Evolutionary conservation across 768 basidiomycete genomes (phyloP).

Genomic region (Termitomyces eurrhizus): DNA sequence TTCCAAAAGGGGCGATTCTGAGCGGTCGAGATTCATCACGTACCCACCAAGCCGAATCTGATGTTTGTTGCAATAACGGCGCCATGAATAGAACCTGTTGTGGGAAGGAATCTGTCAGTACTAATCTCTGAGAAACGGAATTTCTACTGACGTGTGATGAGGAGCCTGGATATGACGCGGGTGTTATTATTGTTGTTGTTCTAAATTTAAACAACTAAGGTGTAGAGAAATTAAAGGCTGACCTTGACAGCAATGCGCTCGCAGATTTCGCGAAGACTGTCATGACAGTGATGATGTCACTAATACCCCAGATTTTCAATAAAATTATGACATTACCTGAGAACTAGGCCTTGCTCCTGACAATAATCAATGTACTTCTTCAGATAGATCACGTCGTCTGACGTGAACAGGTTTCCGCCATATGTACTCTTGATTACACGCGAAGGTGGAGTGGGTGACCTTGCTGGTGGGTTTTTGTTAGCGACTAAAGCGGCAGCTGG

Average conservation of each 20-base stretch:
- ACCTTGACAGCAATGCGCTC: constrained; percentile 85
- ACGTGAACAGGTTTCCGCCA: constrained; percentile 83
- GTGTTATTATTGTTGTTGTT: not conserved
- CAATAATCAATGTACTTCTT: constrained; percentile 91
- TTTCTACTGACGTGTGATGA: constrained; percentile 71
- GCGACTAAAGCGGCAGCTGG: constrained; percentile 64
- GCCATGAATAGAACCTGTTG: constrained; percentile 85
- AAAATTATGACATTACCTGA: constrained; percentile 45
- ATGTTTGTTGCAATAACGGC: constrained; percentile 89
- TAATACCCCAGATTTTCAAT: not conserved
- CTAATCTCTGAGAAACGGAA: not conserved
- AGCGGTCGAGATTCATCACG: constrained; percentile 63
- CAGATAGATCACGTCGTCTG: constrained; percentile 78
- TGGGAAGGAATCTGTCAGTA: constrained; percentile 1
- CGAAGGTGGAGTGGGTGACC: constrained; percentile 81
- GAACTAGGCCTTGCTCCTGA: constrained; percentile 79
- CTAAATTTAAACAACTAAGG: constrained; percentile 1
- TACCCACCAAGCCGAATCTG: constrained; percentile 88
- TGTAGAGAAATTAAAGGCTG: constrained; percentile 5
- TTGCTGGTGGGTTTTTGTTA: constrained; percentile 64
- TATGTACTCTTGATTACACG: constrained; percentile 87
- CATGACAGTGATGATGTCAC: constrained; percentile 3
- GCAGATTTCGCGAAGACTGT: constrained; percentile 76
- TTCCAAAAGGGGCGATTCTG: constrained; percentile 39
- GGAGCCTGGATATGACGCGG: constrained; percentile 51